Base-by-base conservation (phyloP, 129 eudicot species). In the Flaveria sonorensis region DNA sequence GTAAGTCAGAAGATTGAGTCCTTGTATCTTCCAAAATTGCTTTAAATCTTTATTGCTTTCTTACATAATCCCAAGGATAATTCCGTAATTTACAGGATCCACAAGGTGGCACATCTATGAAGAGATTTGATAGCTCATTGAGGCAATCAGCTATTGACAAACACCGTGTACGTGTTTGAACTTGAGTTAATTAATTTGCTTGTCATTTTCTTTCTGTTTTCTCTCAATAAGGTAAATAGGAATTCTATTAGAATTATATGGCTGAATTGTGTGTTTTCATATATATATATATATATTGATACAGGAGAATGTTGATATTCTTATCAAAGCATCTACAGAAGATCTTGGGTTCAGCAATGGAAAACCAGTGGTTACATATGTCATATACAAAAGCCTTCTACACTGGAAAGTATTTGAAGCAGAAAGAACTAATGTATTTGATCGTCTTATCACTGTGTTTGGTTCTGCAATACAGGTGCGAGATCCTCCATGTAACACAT, bases 331-430 rank as follows among this genome's bases (percentile, higher is more conserved):
- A 77, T 86, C 89, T 19, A 87, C 75, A 53, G 89, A 93, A 77
- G 92, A 90, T 70, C 79, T 93, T 78, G 97, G 98, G 55, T 93
- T 87, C 86, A 90, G 84, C 81, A 96, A 94, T 77, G 96, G 97
- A 59, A 87, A 89, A 86, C 98, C 98, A 62, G 96, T 89, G 70
- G 92, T 93, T 23, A 96, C 98, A 16, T 94, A 81, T 83, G 85
- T 93, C 7, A 86, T 94, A 43, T 94, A 91, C 83, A 94, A 94
- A 83, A 91, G 97, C 67, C 98, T 94, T 83, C 75, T 94, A 68
- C 97, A 94, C 75, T 94, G 98, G 98, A 94, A 85, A 86, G 83
- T 92, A 62, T 94, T 94, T 76, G 98, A 94, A 87, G 93, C 92
- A 10, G 98, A 94, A 81, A 85, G 80, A 68, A 94, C 98, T 26